These are phyloP conservation scores for Myriosclerotinia curreyana DNA, from an alignment of 2,329 filamentous ascomycete species.

Conservation along the genomic window DNA sequence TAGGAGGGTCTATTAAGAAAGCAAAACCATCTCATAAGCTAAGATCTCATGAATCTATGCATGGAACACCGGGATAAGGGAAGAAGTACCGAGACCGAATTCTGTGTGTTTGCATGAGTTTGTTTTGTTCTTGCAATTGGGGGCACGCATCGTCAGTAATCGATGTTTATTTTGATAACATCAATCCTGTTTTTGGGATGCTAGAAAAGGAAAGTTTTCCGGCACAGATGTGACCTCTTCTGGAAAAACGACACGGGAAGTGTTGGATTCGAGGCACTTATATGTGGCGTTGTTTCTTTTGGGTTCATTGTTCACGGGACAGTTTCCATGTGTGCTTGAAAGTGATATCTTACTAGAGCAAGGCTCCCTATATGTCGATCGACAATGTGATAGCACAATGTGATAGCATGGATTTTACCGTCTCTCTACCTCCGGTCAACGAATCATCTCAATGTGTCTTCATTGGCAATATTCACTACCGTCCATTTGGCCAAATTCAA, in stretches of 20 bases:
- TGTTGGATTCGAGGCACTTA: conserved; percentile 39
- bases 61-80: conserved; percentile 39
- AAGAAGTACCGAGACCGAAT: conserved; percentile 27
- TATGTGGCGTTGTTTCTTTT: conserved; percentile 39
- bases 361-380: conserved; percentile 23
- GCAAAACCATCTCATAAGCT: not conserved
- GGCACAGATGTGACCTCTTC: conserved; percentile 33
- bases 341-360: conserved; percentile 34
- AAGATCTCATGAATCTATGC: conserved; percentile 27
- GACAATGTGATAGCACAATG: conserved; percentile 32
- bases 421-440: conserved; percentile 36
- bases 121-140: conserved; percentile 19
- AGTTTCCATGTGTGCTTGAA: conserved; percentile 31
- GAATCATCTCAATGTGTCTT: conserved; percentile 33
- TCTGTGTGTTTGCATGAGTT: conserved; percentile 14
- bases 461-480: conserved; percentile 33
- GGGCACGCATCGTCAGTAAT: conserved; percentile 31
- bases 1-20: conserved; percentile 1
- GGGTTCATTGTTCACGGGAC: conserved; percentile 39
- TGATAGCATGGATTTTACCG: conserved; percentile 33
- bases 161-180: conserved; percentile 36
- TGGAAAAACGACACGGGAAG: conserved; percentile 36
- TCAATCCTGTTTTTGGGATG: conserved; percentile 40
- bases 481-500: conserved; percentile 37
- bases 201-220: conserved; percentile 36